Evolutionary conservation across 148 eudicot species (phyloP).

Genomic region (Beta vulgaris): DNA sequence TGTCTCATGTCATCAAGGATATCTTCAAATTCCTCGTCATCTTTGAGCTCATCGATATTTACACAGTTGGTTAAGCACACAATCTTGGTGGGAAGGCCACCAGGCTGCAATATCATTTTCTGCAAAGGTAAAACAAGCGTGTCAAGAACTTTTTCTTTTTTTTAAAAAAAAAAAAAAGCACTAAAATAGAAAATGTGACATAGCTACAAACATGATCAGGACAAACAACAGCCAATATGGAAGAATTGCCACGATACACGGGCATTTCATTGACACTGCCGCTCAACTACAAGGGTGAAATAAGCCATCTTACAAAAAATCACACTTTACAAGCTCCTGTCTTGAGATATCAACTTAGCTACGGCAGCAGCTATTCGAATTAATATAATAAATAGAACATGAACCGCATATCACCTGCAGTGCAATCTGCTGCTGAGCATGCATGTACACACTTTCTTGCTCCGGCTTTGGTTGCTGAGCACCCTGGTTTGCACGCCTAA

Average conservation of each 20-base stretch:
- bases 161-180: not conserved
- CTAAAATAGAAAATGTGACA: not conserved
- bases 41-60: conserved; percentile 29
- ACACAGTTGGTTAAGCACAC: conserved; percentile 49
- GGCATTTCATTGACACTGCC: not conserved
- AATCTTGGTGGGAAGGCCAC: conserved; percentile 63
- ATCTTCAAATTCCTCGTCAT: conserved; percentile 42
- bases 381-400: not conserved
- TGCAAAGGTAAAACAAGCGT: conserved; percentile 21
- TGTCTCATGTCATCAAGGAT: conserved; percentile 36
- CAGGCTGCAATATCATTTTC: conserved; percentile 77
- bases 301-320: not conserved
- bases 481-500: conserved; percentile 95
- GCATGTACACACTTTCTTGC: conserved; percentile 82
- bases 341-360: not conserved
- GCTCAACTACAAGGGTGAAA: not conserved
- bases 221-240: not conserved
- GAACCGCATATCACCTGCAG: conserved; percentile 52
- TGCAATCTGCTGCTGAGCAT: conserved; percentile 93
- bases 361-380: not conserved
- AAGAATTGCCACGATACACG: not conserved
- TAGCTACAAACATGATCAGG: not conserved
- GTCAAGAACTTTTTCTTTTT: too few species aligned
- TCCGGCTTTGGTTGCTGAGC: conserved; percentile 86
- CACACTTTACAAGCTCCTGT: not conserved